A percentile compares a stretch with the other conserved stretches of the same genome.
Conservation (phyloP, 257 asterid species). For the Euphrasia confusa region DNA sequence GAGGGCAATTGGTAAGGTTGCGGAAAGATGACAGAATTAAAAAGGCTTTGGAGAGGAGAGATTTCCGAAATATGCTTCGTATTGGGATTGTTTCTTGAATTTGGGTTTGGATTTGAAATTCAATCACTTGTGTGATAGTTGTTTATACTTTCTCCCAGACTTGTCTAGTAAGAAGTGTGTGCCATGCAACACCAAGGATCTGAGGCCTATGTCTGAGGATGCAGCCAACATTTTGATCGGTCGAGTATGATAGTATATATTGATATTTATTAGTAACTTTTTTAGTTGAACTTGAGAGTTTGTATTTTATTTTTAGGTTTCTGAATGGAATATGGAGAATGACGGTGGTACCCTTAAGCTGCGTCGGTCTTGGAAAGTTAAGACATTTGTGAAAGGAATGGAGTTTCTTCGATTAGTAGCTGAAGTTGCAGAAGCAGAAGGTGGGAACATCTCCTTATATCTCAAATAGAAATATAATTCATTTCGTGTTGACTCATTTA, state of each 20-base stretch:
- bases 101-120: slow-evolving; percentile 2
- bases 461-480: background rate
- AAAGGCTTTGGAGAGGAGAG: too few relatives aligned
- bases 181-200: slow-evolving; percentile 57
- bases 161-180: slow-evolving; percentile 79
- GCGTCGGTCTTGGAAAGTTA: slow-evolving; percentile 81
- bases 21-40: background rate
- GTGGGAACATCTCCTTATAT: slow-evolving; percentile 31
- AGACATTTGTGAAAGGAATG: slow-evolving; percentile 78
- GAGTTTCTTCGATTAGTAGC: slow-evolving; percentile 80
- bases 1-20: background rate
- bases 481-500: too few relatives aligned
- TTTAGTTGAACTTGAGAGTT: background rate
- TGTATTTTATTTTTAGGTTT: slow-evolving; percentile 44
- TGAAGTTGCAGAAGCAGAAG: slow-evolving; percentile 86
- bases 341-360: slow-evolving; percentile 64
- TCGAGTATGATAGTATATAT: slow-evolving; percentile 31
- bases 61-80: background rate
- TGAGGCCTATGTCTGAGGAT: slow-evolving; percentile 60
- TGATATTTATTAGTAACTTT: background rate
- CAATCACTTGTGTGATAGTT: slow-evolving; percentile 10
- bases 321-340: slow-evolving; percentile 72
- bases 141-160: slow-evolving; percentile 40
- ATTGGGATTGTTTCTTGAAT: background rate
- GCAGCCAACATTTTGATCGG: slow-evolving; percentile 44